A percentile compares a stretch with the other conserved stretches of the same genome.
These are phyloP conservation scores for Vaucheria bursata DNA, from an alignment of 352 stramenopile genomes.

Conservation along the genomic window DNA sequence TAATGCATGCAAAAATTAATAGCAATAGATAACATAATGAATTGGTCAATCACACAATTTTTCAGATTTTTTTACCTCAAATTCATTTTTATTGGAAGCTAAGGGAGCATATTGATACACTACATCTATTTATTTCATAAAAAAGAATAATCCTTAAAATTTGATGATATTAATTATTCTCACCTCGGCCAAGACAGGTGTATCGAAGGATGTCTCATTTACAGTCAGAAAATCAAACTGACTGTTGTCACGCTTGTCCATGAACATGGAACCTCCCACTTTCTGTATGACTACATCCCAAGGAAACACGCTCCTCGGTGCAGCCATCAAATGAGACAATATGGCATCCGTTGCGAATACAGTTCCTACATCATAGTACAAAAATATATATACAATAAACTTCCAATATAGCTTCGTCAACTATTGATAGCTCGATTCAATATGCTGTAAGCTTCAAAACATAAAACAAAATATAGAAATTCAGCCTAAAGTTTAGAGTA, in stretches of 20 bases:
- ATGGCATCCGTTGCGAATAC: slow-evolving; percentile 96
- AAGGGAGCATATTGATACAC: too few species aligned
- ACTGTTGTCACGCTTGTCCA: slow-evolving; percentile 90
- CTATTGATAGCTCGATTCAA: background rate
- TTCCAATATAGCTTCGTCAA: background rate
- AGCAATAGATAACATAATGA: too few species aligned
- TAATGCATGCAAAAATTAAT: too few species aligned
- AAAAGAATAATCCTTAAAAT: too few species aligned
- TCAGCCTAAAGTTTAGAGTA: too few species aligned
- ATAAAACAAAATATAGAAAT: background rate
- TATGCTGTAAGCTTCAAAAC: background rate
- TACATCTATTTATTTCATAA: too few species aligned
- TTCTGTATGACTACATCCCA: slow-evolving; percentile 91
- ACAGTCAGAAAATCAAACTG: slow-evolving; percentile 88
- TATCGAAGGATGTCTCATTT: slow-evolving; percentile 83
- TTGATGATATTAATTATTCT: too few species aligned
- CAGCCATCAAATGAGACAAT: slow-evolving; percentile 90
- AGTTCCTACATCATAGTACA: slow-evolving; percentile 61
- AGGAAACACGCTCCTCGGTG: slow-evolving; percentile 84
- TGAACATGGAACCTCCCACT: slow-evolving; percentile 88
- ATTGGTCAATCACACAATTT: too few species aligned
- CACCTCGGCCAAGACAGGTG: slow-evolving; percentile 53
- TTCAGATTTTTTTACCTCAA: too few species aligned
- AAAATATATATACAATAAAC: too few species aligned
- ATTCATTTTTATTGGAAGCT: too few species aligned